Conservation (phyloP, 2,329 filamentous ascomycete species). For the Stagonosporopsis chrysanthemi region DNA sequence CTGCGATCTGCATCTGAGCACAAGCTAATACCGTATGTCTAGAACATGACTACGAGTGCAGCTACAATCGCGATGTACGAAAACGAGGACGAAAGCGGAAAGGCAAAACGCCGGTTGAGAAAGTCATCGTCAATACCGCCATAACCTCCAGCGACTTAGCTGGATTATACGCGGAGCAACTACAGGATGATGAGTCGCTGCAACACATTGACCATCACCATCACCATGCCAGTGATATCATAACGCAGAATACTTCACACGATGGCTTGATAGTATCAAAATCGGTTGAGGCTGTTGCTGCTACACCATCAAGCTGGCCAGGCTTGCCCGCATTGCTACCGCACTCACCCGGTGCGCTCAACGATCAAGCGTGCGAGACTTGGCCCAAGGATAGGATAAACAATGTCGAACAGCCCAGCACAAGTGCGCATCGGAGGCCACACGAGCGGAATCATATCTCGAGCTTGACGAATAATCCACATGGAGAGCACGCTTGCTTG, state of each 20-base stretch:
- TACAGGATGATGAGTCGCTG: not conserved
- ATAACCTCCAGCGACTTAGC: not conserved
- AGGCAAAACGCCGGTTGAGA: not conserved
- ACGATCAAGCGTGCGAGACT: not conserved
- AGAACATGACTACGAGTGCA: conserved; percentile 4
- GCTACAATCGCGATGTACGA: conserved; percentile 4
- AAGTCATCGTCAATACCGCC: not conserved
- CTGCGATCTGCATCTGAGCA: not conserved
- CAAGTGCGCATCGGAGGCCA: not conserved
- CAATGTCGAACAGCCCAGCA: not conserved
- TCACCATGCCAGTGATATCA: not conserved
- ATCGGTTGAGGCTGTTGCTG: not conserved
- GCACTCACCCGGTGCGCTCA: not conserved
- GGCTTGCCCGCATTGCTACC: not conserved
- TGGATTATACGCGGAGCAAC: not conserved
- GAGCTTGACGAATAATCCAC: not conserved
- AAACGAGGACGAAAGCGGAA: conserved; percentile 7
- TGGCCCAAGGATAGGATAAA: not conserved
- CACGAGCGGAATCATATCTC: not conserved
- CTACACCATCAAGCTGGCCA: not conserved
- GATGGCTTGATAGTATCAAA: not conserved
- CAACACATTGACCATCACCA: not conserved
- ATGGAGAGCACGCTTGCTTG: not conserved
- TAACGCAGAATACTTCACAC: not conserved
- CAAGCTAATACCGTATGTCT: not conserved